Conservation (phyloP, 2,329 filamentous ascomycete species). For the Aspergillus sojae region DNA sequence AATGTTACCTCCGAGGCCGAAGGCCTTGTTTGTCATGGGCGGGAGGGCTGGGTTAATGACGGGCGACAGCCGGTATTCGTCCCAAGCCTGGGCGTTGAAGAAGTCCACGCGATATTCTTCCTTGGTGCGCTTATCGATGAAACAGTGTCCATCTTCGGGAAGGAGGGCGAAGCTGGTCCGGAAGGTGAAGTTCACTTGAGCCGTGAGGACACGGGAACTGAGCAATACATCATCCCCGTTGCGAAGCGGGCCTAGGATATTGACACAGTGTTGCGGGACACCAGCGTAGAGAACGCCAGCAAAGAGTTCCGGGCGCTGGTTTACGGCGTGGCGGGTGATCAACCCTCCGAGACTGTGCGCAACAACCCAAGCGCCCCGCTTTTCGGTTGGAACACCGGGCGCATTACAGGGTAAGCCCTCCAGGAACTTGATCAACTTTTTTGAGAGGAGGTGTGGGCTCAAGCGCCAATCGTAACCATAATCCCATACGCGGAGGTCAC, state of each 20-base stretch:
- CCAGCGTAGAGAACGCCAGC: constrained; percentile 84
- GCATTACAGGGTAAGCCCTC: constrained; percentile 75
- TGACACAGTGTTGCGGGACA: constrained; percentile 81
- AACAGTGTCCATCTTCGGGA: constrained; percentile 84
- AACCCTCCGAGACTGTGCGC: constrained; percentile 85
- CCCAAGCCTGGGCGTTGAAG: constrained; percentile 78
- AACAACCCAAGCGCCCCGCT: constrained; percentile 75
- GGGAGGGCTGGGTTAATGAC: constrained; percentile 72
- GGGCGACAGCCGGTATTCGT: constrained; percentile 75
- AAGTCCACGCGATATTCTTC: constrained; percentile 84
- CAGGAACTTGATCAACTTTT: constrained; percentile 72
- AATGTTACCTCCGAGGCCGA: constrained; percentile 37
- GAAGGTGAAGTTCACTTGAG: constrained; percentile 90
- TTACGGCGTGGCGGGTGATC: constrained; percentile 85
- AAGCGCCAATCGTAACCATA: constrained; percentile 96
- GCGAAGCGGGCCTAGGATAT: constrained; percentile 84
- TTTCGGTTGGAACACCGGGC: constrained; percentile 52
- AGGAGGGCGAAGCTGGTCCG: constrained; percentile 83
- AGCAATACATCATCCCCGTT: constrained; percentile 92
- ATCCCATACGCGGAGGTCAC: constrained; percentile 78
- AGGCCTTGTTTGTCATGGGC: constrained; percentile 45
- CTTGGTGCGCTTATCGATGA: constrained; percentile 78
- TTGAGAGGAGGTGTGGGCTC: constrained; percentile 75
- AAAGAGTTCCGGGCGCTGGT: constrained; percentile 81
- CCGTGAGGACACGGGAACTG: constrained; percentile 85